phyloP scores from a whole-genome alignment of 2,329 filamentous ascomycete genomes.

The Colletotrichum ledebouriae region DNA sequence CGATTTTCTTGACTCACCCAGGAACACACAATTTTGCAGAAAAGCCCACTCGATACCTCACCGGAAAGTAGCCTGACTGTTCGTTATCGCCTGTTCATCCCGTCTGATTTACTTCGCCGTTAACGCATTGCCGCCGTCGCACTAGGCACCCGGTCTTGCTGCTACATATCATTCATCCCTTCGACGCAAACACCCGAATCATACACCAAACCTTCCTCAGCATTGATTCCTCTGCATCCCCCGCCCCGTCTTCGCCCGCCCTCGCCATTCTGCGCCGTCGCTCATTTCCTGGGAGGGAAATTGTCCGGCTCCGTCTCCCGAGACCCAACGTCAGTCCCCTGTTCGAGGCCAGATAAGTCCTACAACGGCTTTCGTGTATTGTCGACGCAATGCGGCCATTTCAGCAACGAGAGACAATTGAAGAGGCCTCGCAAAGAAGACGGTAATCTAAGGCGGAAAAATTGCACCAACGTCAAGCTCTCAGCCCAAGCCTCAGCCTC shows the following conservation, averaged over 20 bases:
- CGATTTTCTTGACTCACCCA: slow-evolving; percentile 14
- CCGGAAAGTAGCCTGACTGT: slow-evolving; percentile 13
- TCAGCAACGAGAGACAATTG: not conserved
- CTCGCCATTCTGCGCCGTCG: slow-evolving; percentile 26
- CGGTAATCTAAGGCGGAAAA: not conserved
- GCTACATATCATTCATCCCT: slow-evolving; percentile 20
- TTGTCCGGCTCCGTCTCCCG: slow-evolving; percentile 15
- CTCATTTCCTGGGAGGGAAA: not conserved
- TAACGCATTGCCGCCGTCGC: slow-evolving; percentile 1
- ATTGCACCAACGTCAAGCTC: slow-evolving; percentile 7
- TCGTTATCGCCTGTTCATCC: slow-evolving; percentile 30
- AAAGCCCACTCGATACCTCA: slow-evolving; percentile 2
- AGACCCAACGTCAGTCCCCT: slow-evolving; percentile 2
- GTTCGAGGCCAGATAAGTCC: slow-evolving; percentile 28
- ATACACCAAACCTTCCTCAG: slow-evolving; percentile 1
- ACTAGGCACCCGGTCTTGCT: not conserved
- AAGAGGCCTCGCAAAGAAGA: slow-evolving; percentile 4
- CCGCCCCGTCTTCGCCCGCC: not conserved
- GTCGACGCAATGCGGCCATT: not conserved
- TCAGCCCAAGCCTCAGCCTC: slow-evolving; percentile 29
- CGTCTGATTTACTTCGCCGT: slow-evolving; percentile 14
- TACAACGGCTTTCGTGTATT: slow-evolving; percentile 8
- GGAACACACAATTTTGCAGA: slow-evolving; percentile 1
- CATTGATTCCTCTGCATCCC: slow-evolving; percentile 27
- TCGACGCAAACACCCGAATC: slow-evolving; percentile 15